Evolutionary conservation across 108 stramenopile genomes (phyloP).

Genomic region (Nannochloropsis oceanica): DNA sequence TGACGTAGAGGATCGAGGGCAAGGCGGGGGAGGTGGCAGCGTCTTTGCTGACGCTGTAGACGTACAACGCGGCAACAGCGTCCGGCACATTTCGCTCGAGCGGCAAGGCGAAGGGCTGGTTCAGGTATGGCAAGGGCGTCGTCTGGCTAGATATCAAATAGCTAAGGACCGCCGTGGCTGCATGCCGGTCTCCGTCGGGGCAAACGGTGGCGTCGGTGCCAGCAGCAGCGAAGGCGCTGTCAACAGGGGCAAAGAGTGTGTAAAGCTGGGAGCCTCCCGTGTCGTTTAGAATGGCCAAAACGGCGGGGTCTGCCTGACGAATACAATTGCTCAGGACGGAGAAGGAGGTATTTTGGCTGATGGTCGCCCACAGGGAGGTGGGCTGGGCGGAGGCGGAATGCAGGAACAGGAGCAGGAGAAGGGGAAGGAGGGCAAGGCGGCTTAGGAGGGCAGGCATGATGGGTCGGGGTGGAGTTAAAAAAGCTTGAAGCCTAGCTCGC

Average conservation of each 20-base stretch:
- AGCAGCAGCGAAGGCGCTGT: background rate
- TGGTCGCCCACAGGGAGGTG: background rate
- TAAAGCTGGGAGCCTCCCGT: background rate
- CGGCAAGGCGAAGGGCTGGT: background rate
- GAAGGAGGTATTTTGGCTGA: background rate
- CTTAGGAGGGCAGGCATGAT: too few species aligned
- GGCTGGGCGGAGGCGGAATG: background rate
- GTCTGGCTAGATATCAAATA: background rate
- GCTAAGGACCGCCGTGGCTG: background rate
- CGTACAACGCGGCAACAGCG: background rate
- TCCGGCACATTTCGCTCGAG: background rate
- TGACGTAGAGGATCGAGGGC: background rate
- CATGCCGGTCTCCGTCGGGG: background rate
- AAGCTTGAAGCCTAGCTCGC: too few species aligned
- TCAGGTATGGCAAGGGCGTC: background rate
- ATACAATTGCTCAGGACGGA: background rate
- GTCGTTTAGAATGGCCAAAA: background rate
- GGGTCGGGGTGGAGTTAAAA: too few species aligned
- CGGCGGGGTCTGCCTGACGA: background rate
- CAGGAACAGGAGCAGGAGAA: background rate
- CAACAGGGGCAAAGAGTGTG: background rate
- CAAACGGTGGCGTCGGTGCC: background rate
- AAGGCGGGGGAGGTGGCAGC: background rate
- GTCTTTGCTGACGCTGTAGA: background rate
- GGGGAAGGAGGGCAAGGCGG: too few species aligned